These are phyloP conservation scores for Fusarium phyllophilum DNA, from an alignment of 2,329 filamentous ascomycete genomes.

Conservation along the genomic window DNA sequence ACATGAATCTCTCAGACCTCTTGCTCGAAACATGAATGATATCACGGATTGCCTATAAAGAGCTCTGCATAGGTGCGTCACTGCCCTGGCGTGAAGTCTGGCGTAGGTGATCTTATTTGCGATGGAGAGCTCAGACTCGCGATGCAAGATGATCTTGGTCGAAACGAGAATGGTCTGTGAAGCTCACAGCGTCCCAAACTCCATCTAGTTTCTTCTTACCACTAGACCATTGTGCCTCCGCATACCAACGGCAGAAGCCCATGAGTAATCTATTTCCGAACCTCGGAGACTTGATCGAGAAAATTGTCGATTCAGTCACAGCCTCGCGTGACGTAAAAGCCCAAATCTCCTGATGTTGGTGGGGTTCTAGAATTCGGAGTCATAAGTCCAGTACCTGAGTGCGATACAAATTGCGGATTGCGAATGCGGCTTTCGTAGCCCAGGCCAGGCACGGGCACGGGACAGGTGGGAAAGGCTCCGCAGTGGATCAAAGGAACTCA, in stretches of 20 bases:
- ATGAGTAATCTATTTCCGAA: background rate
- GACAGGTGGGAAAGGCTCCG: conserved; percentile 1
- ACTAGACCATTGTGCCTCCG: too few species aligned
- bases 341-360: conserved; percentile 15
- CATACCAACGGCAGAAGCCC: too few species aligned
- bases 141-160: background rate
- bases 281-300: background rate
- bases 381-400: background rate
- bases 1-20: background rate
- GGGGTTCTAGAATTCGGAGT: conserved; percentile 5
- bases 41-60: background rate
- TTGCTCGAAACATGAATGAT: background rate
- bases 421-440: background rate
- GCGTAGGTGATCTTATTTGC: background rate
- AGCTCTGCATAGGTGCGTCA: background rate
- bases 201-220: background rate
- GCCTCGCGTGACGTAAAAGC: conserved; percentile 9
- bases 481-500: background rate
- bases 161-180: background rate
- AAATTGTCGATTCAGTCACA: background rate
- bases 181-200: background rate
- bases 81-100: too few species aligned
- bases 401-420: background rate
- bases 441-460: background rate
- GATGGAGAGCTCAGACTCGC: background rate